phyloP scores from a whole-genome alignment of 345 rosid species.

The Firmiana major region DNA sequence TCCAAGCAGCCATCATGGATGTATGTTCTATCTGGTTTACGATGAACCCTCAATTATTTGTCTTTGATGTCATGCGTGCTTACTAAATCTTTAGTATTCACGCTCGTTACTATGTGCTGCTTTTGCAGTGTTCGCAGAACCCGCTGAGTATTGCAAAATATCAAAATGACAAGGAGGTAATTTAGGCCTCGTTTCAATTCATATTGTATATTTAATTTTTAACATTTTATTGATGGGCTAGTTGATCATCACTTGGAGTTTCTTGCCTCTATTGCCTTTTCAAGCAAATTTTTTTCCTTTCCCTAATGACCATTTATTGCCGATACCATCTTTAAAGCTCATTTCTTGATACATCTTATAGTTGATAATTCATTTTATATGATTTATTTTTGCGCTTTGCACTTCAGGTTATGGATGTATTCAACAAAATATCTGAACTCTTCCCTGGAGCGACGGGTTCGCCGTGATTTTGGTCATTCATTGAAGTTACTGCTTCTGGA shows the following conservation, averaged over 20 bases:
- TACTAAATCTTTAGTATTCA: not conserved
- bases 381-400: conserved; percentile 1
- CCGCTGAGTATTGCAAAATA: conserved; percentile 86
- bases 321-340: not conserved
- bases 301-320: not conserved
- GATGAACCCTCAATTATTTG: not conserved
- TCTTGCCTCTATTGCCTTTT: not conserved
- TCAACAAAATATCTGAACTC: conserved; percentile 92
- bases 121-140: conserved; percentile 89
- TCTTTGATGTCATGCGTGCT: not conserved
- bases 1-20: conserved; percentile 93
- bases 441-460: conserved; percentile 84
- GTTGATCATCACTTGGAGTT: not conserved
- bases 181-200: not conserved
- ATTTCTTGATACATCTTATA: not conserved
- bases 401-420: conserved; percentile 88
- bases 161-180: conserved; percentile 98
- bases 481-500: conserved; percentile 11
- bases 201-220: not conserved
- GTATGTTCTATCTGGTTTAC: conserved; percentile 35
- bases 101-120: conserved; percentile 16
- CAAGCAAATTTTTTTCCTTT: not conserved
- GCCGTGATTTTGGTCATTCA: conserved; percentile 20
- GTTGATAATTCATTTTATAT: not conserved
- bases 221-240: not conserved